Conservation (phyloP, 306 rosid genomes). For the Vicia villosa region DNA sequence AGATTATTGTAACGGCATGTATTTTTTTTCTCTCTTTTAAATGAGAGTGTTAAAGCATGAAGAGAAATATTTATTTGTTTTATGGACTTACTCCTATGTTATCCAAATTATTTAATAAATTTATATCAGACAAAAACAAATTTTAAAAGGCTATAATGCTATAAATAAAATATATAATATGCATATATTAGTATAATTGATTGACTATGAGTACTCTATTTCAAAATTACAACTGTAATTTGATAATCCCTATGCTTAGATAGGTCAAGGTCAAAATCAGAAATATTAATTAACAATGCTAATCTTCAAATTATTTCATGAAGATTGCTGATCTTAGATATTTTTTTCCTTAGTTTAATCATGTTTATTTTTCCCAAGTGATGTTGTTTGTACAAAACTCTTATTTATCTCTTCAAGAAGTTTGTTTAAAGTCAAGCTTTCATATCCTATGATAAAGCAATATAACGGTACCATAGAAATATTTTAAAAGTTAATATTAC, state of each 20-base stretch:
- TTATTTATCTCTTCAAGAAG: constrained; percentile 13
- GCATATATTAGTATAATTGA: not conserved
- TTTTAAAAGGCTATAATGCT: not conserved
- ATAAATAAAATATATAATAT: too few species aligned
- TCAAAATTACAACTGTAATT: constrained; percentile 17
- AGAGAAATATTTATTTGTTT: not conserved
- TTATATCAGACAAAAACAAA: not conserved
- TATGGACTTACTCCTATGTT: not conserved
- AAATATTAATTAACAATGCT: constrained; percentile 3
- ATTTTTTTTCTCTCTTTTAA: not conserved
- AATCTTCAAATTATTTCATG: not conserved
- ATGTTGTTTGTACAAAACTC: constrained; percentile 30
- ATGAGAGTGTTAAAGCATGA: not conserved
- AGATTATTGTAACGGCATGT: not conserved
- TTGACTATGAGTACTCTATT: not conserved
- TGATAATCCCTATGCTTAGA: not conserved
- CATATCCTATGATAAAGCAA: not conserved
- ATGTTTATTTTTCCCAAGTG: constrained; percentile 30
- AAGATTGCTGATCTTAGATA: constrained; percentile 4
- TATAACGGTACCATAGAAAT: not conserved
- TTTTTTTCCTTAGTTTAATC: constrained; percentile 24
- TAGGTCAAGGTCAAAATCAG: constrained; percentile 11
- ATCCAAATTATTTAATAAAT: not conserved
- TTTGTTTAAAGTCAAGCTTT: constrained; percentile 27
- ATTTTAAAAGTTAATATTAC: not conserved